A percentile compares a stretch with the other conserved stretches of the same genome.
These are phyloP conservation scores for Pseudogymnoascus sp. DNA, from an alignment of 2,329 filamentous ascomycete genomes.

Conservation along the genomic window DNA sequence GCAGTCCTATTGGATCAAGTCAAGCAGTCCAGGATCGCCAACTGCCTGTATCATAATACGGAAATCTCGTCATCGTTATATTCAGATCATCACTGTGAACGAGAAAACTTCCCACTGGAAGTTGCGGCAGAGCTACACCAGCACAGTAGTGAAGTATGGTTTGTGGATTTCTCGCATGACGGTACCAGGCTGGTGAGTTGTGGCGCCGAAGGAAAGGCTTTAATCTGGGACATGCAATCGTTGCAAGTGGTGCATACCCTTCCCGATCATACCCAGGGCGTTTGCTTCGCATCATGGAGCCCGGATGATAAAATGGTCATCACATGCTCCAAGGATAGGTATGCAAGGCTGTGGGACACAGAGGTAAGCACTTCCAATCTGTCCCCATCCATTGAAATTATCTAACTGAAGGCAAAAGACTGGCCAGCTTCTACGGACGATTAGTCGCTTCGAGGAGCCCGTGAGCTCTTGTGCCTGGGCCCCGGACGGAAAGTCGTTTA, in stretches of 20 bases:
- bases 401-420: constrained; percentile 35
- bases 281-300: constrained; percentile 82
- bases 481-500: constrained; percentile 65
- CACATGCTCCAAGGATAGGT: constrained; percentile 68
- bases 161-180: constrained; percentile 81
- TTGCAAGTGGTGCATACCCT: constrained; percentile 58
- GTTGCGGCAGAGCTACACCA: constrained; percentile 61
- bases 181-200: constrained; percentile 75
- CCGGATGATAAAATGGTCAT: constrained; percentile 82
- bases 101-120: constrained; percentile 67
- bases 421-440: constrained; percentile 52
- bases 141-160: constrained; percentile 82
- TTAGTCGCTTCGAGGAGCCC: constrained; percentile 69
- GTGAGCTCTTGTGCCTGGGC: constrained; percentile 90
- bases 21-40: constrained; percentile 72
- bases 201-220: constrained; percentile 63
- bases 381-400: neutral
- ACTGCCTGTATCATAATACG: constrained; percentile 84
- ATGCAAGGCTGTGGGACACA: constrained; percentile 67
- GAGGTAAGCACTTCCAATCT: constrained; percentile 39
- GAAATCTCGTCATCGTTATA: constrained; percentile 73
- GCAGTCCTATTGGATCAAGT: constrained; percentile 74
- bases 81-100: constrained; percentile 77
- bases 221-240: constrained; percentile 70
- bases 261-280: constrained; percentile 56